Conservation (phyloP, 257 asterid genomes). For the Agastache rugosa region DNA sequence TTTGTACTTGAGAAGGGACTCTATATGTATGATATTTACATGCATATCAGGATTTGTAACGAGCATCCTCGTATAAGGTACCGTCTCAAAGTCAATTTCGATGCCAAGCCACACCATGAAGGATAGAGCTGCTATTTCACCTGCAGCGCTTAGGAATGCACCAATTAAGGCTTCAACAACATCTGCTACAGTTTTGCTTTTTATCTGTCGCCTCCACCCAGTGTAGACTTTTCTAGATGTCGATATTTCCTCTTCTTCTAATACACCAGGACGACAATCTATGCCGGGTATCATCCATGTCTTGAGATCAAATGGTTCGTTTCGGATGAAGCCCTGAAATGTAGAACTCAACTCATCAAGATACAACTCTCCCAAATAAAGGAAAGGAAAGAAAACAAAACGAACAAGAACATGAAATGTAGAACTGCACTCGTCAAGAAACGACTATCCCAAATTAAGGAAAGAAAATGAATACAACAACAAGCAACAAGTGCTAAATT, state of each 20-base stretch:
- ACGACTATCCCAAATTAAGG: slow-evolving; percentile 12
- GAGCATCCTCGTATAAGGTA: slow-evolving; percentile 53
- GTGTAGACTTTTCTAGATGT: slow-evolving; percentile 46
- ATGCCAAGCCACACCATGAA: slow-evolving; percentile 83
- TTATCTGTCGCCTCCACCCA: slow-evolving; percentile 41
- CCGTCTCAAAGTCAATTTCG: slow-evolving; percentile 42
- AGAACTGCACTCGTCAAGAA: background rate
- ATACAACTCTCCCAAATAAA: slow-evolving; percentile 10
- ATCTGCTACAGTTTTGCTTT: slow-evolving; percentile 71
- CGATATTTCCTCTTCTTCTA: slow-evolving; percentile 45
- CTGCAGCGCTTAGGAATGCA: slow-evolving; percentile 69
- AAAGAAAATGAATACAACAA: background rate
- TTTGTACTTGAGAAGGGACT: slow-evolving; percentile 57
- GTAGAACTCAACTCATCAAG: background rate
- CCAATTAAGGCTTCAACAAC: slow-evolving; percentile 93
- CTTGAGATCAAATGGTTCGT: slow-evolving; percentile 71
- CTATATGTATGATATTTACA: slow-evolving; percentile 51
- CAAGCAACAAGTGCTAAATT: background rate
- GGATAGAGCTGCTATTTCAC: slow-evolving; percentile 70
- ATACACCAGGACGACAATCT: slow-evolving; percentile 31
- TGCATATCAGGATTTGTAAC: slow-evolving; percentile 52
- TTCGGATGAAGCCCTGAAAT: slow-evolving; percentile 75
- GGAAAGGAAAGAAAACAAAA: background rate
- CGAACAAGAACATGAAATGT: slow-evolving; percentile 1
- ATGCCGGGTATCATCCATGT: slow-evolving; percentile 76